Percentiles rank a stretch among this genome's conserved stretches.
Evolutionary conservation across 257 asterid species (phyloP).

Genomic region (Haberlea rhodopensis): DNA sequence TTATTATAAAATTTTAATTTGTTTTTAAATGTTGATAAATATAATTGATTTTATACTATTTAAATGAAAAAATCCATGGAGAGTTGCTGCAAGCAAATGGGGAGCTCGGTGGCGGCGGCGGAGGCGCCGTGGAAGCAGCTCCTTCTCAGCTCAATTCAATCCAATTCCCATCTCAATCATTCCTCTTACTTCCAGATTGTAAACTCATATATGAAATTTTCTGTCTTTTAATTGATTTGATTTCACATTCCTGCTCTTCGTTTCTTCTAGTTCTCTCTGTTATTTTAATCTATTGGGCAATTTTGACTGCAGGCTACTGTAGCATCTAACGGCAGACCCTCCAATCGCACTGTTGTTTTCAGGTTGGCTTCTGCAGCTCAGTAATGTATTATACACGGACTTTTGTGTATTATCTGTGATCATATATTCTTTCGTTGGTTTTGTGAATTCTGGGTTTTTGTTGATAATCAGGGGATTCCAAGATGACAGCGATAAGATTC

Average conservation of each 20-base stretch:
- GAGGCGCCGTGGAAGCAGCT: constrained; percentile 87
- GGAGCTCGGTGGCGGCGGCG: constrained; percentile 43
- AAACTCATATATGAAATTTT: background rate
- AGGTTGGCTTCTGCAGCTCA: constrained; percentile 38
- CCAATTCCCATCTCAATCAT: constrained; percentile 82
- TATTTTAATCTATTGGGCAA: background rate
- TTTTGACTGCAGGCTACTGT: constrained; percentile 64
- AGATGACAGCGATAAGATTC: constrained; percentile 66
- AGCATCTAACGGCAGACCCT: constrained; percentile 59
- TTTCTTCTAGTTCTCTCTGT: background rate
- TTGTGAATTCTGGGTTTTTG: constrained; percentile 12
- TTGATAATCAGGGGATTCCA: constrained; percentile 62
- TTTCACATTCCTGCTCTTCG: background rate
- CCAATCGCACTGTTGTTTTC: constrained; percentile 97
- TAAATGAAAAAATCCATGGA: no score
- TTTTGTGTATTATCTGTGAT: background rate
- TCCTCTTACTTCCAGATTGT: constrained; percentile 78
- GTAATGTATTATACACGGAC: background rate
- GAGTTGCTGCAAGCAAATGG: constrained; percentile 32
- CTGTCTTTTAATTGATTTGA: constrained; percentile 9
- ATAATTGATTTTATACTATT: no score
- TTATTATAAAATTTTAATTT: no score
- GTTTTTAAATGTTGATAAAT: no score
- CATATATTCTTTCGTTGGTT: background rate
- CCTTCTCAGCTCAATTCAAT: constrained; percentile 59